These are phyloP conservation scores for Globisporangium recalcitrans DNA, from an alignment of 352 stramenopile species.

Conservation along the genomic window DNA sequence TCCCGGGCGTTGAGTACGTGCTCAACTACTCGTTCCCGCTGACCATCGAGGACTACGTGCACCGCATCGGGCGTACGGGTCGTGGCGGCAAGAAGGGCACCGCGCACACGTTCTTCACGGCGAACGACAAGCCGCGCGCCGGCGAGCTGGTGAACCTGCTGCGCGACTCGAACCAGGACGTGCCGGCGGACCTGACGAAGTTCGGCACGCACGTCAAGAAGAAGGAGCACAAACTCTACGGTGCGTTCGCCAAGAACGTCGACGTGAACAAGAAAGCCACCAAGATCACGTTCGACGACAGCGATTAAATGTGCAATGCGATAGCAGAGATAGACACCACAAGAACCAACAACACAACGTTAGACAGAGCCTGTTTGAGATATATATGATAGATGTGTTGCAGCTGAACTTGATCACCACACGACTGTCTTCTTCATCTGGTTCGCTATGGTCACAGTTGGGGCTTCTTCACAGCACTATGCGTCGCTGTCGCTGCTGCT, in stretches of 20 bases:
- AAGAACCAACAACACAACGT: neutral
- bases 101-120: slow-evolving; percentile 97
- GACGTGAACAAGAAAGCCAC: slow-evolving; percentile 95
- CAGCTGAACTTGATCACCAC: neutral
- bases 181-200: slow-evolving; percentile 93
- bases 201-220: slow-evolving; percentile 99
- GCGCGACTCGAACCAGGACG: slow-evolving; percentile 89
- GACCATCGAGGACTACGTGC: slow-evolving; percentile 97
- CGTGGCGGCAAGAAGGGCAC: slow-evolving; percentile 93
- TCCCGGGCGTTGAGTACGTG: slow-evolving; percentile 95
- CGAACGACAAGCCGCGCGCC: slow-evolving; percentile 94
- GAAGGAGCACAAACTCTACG: slow-evolving; percentile 99
- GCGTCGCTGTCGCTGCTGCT: slow-evolving; percentile 40
- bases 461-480: too few relatives aligned
- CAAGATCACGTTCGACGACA: slow-evolving; percentile 95
- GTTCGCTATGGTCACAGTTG: too few relatives aligned
- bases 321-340: neutral
- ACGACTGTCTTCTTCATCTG: too few relatives aligned
- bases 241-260: slow-evolving; percentile 93
- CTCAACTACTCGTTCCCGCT: slow-evolving; percentile 97
- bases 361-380: slow-evolving; percentile 9
- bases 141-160: slow-evolving; percentile 96
- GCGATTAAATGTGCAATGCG: slow-evolving; percentile 31
- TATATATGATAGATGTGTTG: slow-evolving; percentile 13
- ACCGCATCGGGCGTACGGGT: slow-evolving; percentile 93